Conservation (phyloP, 805 yeast species). For the Zygosaccharomyces rouxii region DNA sequence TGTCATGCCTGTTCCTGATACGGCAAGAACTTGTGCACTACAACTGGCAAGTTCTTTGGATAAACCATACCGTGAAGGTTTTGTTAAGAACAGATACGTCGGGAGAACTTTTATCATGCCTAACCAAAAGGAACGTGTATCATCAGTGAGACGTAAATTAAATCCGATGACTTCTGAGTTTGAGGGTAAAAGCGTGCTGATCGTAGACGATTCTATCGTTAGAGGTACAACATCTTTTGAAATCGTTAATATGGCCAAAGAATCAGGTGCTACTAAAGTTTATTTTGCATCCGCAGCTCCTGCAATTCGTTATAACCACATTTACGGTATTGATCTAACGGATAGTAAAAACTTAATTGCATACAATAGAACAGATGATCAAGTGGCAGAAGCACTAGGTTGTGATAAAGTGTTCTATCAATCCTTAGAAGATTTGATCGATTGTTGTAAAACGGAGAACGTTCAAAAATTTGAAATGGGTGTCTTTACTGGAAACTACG, state of each 20-base stretch:
- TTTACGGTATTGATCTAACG: conserved; percentile 96
- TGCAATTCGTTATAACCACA: conserved; percentile 92
- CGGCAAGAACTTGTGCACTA: conserved; percentile 92
- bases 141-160: conserved; percentile 88
- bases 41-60: conserved; percentile 81
- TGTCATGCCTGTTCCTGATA: conserved; percentile 96
- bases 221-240: conserved; percentile 97
- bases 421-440: conserved; percentile 73
- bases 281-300: conserved; percentile 97
- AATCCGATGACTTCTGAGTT: conserved; percentile 96
- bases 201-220: conserved; percentile 96
- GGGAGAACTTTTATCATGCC: conserved; percentile 99
- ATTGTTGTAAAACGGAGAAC: conserved; percentile 57
- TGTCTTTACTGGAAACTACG: conserved; percentile 90
- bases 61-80: conserved; percentile 91
- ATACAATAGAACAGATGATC: conserved; percentile 66
- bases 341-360: conserved; percentile 93
- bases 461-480: conserved; percentile 79
- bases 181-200: conserved; percentile 72
- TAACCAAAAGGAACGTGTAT: conserved; percentile 87
- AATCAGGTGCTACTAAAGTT: conserved; percentile 95
- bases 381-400: conserved; percentile 72
- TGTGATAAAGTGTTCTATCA: conserved; percentile 92
- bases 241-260: conserved; percentile 96
- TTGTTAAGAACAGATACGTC: conserved; percentile 92